phyloP scores from a whole-genome alignment of 371 early-diverging fungal genomes.

The Apophysomyces variabilis region DNA sequence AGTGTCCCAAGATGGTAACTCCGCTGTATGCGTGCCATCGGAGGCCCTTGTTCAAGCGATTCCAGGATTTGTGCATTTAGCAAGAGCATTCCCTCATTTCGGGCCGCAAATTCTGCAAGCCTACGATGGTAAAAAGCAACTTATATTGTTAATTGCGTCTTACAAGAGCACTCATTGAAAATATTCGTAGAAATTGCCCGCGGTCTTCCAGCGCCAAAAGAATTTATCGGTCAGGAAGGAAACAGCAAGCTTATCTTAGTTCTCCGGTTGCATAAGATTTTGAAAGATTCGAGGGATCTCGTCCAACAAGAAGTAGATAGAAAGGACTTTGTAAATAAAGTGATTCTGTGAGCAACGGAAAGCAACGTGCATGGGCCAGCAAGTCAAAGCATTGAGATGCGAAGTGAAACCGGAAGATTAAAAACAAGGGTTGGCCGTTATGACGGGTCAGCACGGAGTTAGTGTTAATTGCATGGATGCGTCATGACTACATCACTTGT shows the following conservation, averaged over 20 bases:
- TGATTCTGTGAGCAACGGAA: slow-evolving; percentile 19
- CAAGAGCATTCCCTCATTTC: slow-evolving; percentile 50
- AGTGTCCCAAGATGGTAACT: slow-evolving; percentile 22
- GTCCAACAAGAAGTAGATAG: slow-evolving; percentile 35
- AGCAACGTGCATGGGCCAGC: background rate
- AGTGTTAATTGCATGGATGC: background rate
- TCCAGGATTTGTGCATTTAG: slow-evolving; percentile 48
- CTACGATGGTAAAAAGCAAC: slow-evolving; percentile 36
- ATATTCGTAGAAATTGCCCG: slow-evolving; percentile 33
- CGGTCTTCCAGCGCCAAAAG: slow-evolving; percentile 43
- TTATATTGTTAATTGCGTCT: background rate
- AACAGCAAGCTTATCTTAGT: slow-evolving; percentile 45
- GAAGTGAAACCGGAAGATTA: background rate
- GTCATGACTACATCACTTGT: background rate
- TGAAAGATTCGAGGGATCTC: slow-evolving; percentile 35
- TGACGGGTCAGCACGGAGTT: too few species aligned
- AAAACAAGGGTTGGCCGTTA: background rate
- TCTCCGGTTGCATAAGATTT: slow-evolving; percentile 43
- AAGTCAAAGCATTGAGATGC: background rate
- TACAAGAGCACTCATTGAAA: too few species aligned
- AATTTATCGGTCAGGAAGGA: slow-evolving; percentile 49
- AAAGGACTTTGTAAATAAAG: slow-evolving; percentile 44
- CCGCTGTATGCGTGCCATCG: slow-evolving; percentile 37
- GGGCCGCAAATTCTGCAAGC: slow-evolving; percentile 38
- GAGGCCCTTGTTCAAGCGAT: slow-evolving; percentile 47